Percentiles rank a stretch among this genome's conserved stretches.
Evolutionary conservation across 2,329 filamentous ascomycete genomes (phyloP).

Genomic region (Aspergillus neotritici): DNA sequence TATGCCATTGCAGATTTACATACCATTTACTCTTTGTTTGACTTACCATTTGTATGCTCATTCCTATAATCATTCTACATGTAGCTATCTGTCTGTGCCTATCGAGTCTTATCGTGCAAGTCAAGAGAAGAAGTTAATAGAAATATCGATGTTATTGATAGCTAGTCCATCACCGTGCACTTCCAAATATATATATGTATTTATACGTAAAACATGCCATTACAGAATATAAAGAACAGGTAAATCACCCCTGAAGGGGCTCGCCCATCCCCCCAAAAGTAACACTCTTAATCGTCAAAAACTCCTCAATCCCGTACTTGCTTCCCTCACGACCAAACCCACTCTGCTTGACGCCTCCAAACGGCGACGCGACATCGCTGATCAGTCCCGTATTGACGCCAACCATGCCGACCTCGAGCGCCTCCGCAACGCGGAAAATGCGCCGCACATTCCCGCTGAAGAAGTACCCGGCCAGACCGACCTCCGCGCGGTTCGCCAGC

Average conservation of each 20-base stretch:
- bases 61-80: too few relatives aligned
- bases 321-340: slow-evolving; percentile 76
- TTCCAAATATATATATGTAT: not conserved
- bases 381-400: slow-evolving; percentile 67
- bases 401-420: slow-evolving; percentile 32
- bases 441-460: slow-evolving; percentile 5
- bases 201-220: not conserved
- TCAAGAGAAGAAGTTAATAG: too few relatives aligned
- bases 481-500: slow-evolving; percentile 73
- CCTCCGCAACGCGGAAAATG: slow-evolving; percentile 7
- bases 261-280: slow-evolving; percentile 59
- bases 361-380: slow-evolving; percentile 52
- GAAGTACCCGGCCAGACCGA: slow-evolving; percentile 59
- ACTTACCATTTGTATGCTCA: too few relatives aligned
- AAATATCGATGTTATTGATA: not conserved
- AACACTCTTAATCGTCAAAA: slow-evolving; percentile 66
- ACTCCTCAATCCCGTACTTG: slow-evolving; percentile 71
- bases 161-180: not conserved
- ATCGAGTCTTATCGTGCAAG: too few relatives aligned
- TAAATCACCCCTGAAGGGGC: slow-evolving; percentile 45
- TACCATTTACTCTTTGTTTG: too few relatives aligned
- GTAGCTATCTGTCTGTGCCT: too few relatives aligned
- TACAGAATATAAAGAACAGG: not conserved
- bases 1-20: too few relatives aligned
- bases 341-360: slow-evolving; percentile 77